Percentiles rank a stretch among this genome's conserved stretches.
phyloP scores from a whole-genome alignment of 2,329 filamentous ascomycete genomes.

The Stemphylium vesicarium region DNA sequence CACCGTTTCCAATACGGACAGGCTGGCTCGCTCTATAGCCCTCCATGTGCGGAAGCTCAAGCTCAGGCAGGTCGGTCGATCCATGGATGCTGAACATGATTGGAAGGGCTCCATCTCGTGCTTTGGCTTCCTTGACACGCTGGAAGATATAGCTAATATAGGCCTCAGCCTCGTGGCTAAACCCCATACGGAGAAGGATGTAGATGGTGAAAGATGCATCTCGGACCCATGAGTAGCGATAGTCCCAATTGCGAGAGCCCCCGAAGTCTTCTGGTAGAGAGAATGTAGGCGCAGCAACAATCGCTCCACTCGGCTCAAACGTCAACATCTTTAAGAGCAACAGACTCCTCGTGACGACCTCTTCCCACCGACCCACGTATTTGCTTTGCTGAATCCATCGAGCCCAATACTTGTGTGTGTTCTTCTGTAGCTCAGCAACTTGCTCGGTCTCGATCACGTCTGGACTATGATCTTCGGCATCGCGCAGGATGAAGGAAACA shows the following conservation, averaged over 20 bases:
- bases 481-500: slow-evolving; percentile 71
- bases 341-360: slow-evolving; percentile 73
- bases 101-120: slow-evolving; percentile 67
- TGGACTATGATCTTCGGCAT: slow-evolving; percentile 62
- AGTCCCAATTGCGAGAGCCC: slow-evolving; percentile 66
- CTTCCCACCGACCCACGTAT: slow-evolving; percentile 75
- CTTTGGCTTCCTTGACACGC: slow-evolving; percentile 68
- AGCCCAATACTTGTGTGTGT: slow-evolving; percentile 75
- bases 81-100: slow-evolving; percentile 80
- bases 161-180: slow-evolving; percentile 75
- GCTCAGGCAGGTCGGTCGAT: slow-evolving; percentile 74
- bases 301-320: slow-evolving; percentile 79
- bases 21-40: slow-evolving; percentile 74
- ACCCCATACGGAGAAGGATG: slow-evolving; percentile 75
- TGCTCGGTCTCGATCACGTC: slow-evolving; percentile 63
- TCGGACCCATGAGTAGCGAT: slow-evolving; percentile 78
- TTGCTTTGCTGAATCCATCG: slow-evolving; percentile 74
- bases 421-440: slow-evolving; percentile 68
- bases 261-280: slow-evolving; percentile 71
- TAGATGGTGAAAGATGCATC: slow-evolving; percentile 81
- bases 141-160: slow-evolving; percentile 82
- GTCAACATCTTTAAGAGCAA: slow-evolving; percentile 79
- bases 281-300: slow-evolving; percentile 77
- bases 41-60: slow-evolving; percentile 71
- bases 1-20: slow-evolving; percentile 78